Base-by-base conservation (phyloP, 2,329 filamentous ascomycete species). In the Aspergillus aculeatinus region DNA sequence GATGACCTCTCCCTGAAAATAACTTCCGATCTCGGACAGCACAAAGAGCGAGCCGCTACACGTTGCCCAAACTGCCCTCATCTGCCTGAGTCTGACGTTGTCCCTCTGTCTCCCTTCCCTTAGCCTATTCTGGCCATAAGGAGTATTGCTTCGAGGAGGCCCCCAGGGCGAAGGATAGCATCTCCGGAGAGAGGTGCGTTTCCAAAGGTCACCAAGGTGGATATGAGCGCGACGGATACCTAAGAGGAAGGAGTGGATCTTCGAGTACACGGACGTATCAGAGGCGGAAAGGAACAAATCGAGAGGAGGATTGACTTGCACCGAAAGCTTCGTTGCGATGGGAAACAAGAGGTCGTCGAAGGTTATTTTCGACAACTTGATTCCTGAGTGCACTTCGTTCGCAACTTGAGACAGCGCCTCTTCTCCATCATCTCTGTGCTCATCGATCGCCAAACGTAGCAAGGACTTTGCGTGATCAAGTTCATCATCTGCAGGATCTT, bases 41-140 rank as follows among this genome's bases (percentile, higher is more conserved):
- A 98, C 90, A 77, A 96, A 97, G 4, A 96, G 85, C 1, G 91
- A 89, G 2, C 92, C 90, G 70, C 90, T 92, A 67, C 90, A 89
- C 0, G 91, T 96, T 0, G 92, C 94, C 95, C 95, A 99, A 0
- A 94, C 85, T 63, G 87, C 89, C 16, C 95, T 87, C 83, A 96
- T 89, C 0, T 85, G 83, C 35, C 82, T 81, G 4, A 85, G 83
- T 19, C 94, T 84, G 16, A 79, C 72, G 27, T 86, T 85, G 65
- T 87, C 85, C 54, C 90, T 84, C 66, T 85, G 78, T 29, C 92
- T 85, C 11, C 90, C 82, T 23, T 84, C 78, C 27, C 79, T 80
- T 16, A 91, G 83, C 62, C 85, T 84, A 19, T 83, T 81, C 60
- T 85, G 82, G 1, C 89, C 88, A 35, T 82, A 81, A 31, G 80